Conservation (phyloP, 495 filamentous ascomycete genomes). For the Neurospora sp. region DNA sequence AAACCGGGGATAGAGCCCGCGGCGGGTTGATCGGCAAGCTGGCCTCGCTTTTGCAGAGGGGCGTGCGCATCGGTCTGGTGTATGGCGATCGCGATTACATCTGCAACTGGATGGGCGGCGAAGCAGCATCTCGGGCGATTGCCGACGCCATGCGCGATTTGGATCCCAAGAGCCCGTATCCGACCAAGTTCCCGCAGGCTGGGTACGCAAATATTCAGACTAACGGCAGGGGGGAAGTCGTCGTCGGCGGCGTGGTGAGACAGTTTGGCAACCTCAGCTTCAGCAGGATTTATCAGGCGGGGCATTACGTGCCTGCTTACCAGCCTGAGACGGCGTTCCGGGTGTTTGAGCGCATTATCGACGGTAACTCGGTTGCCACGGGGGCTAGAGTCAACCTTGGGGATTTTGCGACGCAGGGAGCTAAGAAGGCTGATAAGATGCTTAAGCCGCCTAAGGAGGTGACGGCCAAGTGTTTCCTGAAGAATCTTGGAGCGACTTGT, state of each 20-base stretch:
- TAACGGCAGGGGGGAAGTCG: too few species aligned
- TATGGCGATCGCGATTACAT: slow-evolving; percentile 59
- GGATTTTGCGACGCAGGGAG: slow-evolving; percentile 45
- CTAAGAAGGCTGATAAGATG: slow-evolving; percentile 32
- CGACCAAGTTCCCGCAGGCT: slow-evolving; percentile 30
- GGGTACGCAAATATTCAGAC: slow-evolving; percentile 41
- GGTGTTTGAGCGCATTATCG: slow-evolving; percentile 56
- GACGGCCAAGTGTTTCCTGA: slow-evolving; percentile 47
- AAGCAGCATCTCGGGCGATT: slow-evolving; percentile 47
- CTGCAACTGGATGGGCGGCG: slow-evolving; percentile 59
- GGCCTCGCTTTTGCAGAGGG: slow-evolving; percentile 40
- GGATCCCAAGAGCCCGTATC: slow-evolving; percentile 4
- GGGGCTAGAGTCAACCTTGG: slow-evolving; percentile 30
- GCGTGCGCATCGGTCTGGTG: slow-evolving; percentile 57
- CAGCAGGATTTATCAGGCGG: slow-evolving; percentile 57
- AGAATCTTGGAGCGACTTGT: slow-evolving; percentile 41
- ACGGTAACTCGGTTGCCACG: slow-evolving; percentile 15
- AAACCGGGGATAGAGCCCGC: slow-evolving; percentile 43
- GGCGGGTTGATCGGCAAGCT: slow-evolving; percentile 38
- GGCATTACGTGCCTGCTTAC: slow-evolving; percentile 63
- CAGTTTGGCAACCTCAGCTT: slow-evolving; percentile 63
- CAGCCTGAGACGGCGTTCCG: slow-evolving; percentile 55
- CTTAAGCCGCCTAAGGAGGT: slow-evolving; percentile 32
- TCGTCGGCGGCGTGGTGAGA: slow-evolving; percentile 48
- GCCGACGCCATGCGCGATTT: slow-evolving; percentile 20